Evolutionary conservation across 1,284 basidiomycete genomes (phyloP).

Genomic region (Anthracocystis setariae): DNA sequence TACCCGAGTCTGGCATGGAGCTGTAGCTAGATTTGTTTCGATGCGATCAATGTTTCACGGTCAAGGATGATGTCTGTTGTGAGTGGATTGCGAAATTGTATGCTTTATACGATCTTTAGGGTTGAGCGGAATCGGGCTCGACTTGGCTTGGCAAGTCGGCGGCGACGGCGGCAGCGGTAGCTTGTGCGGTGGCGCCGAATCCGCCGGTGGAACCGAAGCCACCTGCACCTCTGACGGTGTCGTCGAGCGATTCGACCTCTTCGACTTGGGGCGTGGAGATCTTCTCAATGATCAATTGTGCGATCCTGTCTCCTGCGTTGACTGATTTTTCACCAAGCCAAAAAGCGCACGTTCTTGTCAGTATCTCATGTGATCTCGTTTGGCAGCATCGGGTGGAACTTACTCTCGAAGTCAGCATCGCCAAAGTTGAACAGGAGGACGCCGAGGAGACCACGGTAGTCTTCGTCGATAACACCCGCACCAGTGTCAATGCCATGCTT

Average conservation of each 20-base stretch:
- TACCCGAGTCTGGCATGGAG: not conserved
- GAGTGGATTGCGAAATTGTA: not conserved
- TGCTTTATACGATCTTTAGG: not conserved
- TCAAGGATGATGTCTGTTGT: not conserved
- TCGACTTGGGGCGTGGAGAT: constrained; percentile 85
- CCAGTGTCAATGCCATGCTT: constrained; percentile 98
- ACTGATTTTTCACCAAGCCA: constrained; percentile 71
- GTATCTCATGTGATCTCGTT: not conserved
- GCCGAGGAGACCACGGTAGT: constrained; percentile 91
- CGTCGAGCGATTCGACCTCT: constrained; percentile 86
- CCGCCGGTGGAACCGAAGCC: constrained; percentile 95
- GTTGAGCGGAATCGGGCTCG: not conserved
- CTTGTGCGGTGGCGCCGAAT: constrained; percentile 40
- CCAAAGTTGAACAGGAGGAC: constrained; percentile 91
- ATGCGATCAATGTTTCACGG: not conserved
- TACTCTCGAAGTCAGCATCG: constrained; percentile 86
- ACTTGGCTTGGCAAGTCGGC: constrained; percentile 29
- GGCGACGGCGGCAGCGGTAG: constrained; percentile 25
- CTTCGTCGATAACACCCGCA: constrained; percentile 94
- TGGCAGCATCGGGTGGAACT: constrained; percentile 60
- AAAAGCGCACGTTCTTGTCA: not conserved
- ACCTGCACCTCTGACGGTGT: constrained; percentile 82
- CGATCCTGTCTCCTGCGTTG: constrained; percentile 88
- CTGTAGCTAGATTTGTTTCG: not conserved
- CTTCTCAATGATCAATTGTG: constrained; percentile 91